Conservation (phyloP, 2,329 filamentous ascomycete species). For the Alternaria brassicae region DNA sequence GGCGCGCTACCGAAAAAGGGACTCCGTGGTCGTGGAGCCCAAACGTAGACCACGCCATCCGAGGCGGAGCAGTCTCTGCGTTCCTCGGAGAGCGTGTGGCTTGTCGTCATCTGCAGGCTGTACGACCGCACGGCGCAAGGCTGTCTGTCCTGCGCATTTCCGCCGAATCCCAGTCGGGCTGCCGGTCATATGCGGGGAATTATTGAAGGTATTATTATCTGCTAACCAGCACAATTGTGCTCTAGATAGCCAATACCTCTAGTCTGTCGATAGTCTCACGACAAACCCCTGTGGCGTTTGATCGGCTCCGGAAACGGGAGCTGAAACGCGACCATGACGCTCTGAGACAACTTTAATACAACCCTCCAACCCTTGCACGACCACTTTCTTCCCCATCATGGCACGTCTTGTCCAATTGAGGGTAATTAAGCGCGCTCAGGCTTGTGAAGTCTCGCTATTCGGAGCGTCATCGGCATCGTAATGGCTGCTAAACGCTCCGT, state of each 20-base stretch:
- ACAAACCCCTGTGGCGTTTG: conserved; percentile 38
- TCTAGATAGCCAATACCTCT: conserved; percentile 21
- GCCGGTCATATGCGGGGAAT: conserved; percentile 28
- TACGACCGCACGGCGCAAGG: conserved; percentile 4
- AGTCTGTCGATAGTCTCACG: conserved; percentile 29
- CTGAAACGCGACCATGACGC: conserved; percentile 43
- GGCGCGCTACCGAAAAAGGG: conserved; percentile 8
- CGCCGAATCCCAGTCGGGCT: not conserved
- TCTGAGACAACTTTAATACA: conserved; percentile 50
- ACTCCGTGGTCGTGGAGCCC: conserved; percentile 12
- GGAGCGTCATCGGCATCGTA: conserved; percentile 13
- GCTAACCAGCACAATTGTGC: not conserved
- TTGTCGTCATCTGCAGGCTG: conserved; percentile 15
- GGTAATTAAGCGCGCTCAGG: conserved; percentile 27
- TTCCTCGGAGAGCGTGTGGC: conserved; percentile 21
- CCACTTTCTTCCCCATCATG: conserved; percentile 30
- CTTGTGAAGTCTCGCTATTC: conserved; percentile 25
- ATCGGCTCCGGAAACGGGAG: conserved; percentile 36
- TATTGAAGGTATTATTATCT: conserved; percentile 10
- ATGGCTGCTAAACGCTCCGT: conserved; percentile 38
- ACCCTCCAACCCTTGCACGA: conserved; percentile 30
- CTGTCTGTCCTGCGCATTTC: conserved; percentile 12
- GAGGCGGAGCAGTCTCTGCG: conserved; percentile 26
- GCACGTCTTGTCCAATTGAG: conserved; percentile 22
- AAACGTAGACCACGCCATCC: conserved; percentile 11